Base-by-base conservation (phyloP, 306 rosid species). In the Cyclanthera cordifolia region DNA sequence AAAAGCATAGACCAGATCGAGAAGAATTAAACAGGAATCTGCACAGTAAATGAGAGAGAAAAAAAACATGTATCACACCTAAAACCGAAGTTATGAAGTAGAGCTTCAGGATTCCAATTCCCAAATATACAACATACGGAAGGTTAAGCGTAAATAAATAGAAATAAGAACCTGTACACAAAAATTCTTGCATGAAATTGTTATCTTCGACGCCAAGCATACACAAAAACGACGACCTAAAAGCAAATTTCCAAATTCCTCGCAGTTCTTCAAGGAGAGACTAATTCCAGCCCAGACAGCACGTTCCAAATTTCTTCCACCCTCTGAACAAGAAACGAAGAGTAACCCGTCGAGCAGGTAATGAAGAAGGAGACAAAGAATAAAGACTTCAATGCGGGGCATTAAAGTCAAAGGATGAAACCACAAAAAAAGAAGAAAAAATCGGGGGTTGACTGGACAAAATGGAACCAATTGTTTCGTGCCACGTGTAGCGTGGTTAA, bases 391-490 rank as follows among this genome's bases (percentile, higher is more conserved):
- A 14, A 64, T 21, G 53, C 34, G 13, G 6, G 27, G 14, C 0
- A 19, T 7, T 41, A 17, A 45, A 65, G 70, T 65, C 70, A 65
- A 15, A 45, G 51, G 34, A 20, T 8, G 69, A 51, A 61, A 45
- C 27, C 1, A 7, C 2, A 58, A 58, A 28, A 17, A 20, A 5
- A 20, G 13, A 14, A 55, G 21, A 7, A 34, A 3, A 7, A 4
- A 41, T 20, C 17, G 39, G 34, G 34, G 4, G 70, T 65, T 65
- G 70, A 65, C 70, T 65, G 52, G 70, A 45, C 53, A 7, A 9
- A 4, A 4, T 6, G 7, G 0, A 45, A 37, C 70, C 70, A 65
- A 6, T 14, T 3, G 7, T 6, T 12, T 65, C 1, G 0, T 23
- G 70, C 50, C 70, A 65, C 34, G 70, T 65, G 53, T 25, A 5